Evolutionary conservation across 805 yeast genomes (phyloP).

Genomic region (Kurtzmaniella fragi): DNA sequence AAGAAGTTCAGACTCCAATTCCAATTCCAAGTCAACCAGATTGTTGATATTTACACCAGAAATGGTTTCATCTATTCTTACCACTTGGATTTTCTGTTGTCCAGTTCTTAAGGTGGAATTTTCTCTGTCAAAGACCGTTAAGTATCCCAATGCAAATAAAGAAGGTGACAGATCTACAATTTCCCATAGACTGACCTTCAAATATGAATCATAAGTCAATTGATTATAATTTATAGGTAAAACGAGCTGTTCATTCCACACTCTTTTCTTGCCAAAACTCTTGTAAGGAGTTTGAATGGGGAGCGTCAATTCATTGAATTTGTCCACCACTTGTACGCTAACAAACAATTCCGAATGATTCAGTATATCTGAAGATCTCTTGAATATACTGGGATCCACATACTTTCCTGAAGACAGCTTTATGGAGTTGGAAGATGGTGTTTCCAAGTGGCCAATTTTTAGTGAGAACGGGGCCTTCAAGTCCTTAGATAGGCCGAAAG

Average conservation of each 20-base stretch:
- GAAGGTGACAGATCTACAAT: conserved; percentile 48
- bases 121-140: conserved; percentile 50
- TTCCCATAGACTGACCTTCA: conserved; percentile 66
- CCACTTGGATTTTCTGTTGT: conserved; percentile 45
- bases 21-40: conserved; percentile 44
- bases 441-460: conserved; percentile 27
- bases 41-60: conserved; percentile 12
- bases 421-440: conserved; percentile 8
- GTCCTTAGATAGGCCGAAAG: conserved; percentile 38
- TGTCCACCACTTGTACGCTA: conserved; percentile 26
- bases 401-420: conserved; percentile 28
- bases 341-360: conserved; percentile 32
- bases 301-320: conserved; percentile 19
- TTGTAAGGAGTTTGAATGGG: conserved; percentile 34
- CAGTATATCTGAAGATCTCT: conserved; percentile 24
- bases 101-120: conserved; percentile 66
- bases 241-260: conserved; percentile 72
- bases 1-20: conserved; percentile 15
- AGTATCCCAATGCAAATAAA: conserved; percentile 57
- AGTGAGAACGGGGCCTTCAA: conserved; percentile 26
- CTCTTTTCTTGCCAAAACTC: conserved; percentile 30
- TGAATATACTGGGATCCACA: conserved; percentile 29
- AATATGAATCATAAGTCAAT: conserved; percentile 55
- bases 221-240: conserved; percentile 71
- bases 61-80: conserved; percentile 16